Percentiles rank a stretch among this genome's conserved stretches.
phyloP scores from a whole-genome alignment of 768 basidiomycete genomes.

The Mycena pura region DNA sequence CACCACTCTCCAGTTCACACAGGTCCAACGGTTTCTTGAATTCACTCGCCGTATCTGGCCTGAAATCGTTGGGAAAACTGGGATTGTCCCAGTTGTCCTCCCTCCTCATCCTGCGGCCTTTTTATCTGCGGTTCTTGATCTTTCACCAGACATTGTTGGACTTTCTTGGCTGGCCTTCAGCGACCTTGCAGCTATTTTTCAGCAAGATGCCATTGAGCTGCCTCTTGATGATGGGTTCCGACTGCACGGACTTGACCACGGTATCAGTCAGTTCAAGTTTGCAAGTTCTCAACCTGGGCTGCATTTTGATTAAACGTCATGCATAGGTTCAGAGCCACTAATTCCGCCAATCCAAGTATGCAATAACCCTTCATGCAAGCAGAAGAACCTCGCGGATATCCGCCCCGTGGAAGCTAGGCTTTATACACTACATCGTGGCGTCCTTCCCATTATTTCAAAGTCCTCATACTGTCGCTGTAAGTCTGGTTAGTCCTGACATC shows the following conservation, averaged over 20 bases:
- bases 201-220: neutral
- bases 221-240: neutral
- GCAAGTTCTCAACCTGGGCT: no score
- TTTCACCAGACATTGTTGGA: neutral
- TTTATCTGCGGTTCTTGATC: neutral
- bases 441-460: neutral
- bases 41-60: slow-evolving; percentile 9
- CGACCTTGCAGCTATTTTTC: neutral
- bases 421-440: neutral
- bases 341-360: neutral
- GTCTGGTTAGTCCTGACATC: neutral
- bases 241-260: neutral
- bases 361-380: neutral
- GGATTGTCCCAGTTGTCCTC: neutral
- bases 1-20: neutral
- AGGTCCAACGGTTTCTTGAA: neutral
- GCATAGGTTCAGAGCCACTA: neutral
- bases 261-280: neutral
- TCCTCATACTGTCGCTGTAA: slow-evolving; percentile 1
- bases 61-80: neutral
- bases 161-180: slow-evolving; percentile 8
- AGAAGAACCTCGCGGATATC: neutral
- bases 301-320: no score
- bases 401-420: neutral
- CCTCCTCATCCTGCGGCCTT: neutral